These are phyloP conservation scores for Aspergillus amoenus DNA, from an alignment of 2,329 filamentous ascomycete genomes.

Conservation along the genomic window DNA sequence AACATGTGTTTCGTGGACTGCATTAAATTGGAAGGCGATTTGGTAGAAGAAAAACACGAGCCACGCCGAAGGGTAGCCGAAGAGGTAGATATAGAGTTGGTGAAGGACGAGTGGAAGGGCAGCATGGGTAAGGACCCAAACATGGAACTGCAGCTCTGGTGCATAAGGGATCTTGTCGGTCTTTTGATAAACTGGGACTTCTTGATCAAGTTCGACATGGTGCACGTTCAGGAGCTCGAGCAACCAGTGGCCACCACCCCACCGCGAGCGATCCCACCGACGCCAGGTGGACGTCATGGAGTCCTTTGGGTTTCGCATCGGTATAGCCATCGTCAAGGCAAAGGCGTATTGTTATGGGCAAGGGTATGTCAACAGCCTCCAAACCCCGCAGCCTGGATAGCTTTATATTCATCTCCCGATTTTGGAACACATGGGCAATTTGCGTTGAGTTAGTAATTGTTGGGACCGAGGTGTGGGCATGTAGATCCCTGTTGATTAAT, in stretches of 20 bases:
- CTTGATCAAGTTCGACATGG: neutral
- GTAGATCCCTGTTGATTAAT: too few relatives aligned
- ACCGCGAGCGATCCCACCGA: conserved; percentile 20
- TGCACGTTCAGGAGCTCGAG: neutral
- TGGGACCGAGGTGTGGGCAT: too few relatives aligned
- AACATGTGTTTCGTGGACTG: neutral
- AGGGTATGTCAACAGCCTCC: too few relatives aligned
- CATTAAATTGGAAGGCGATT: neutral
- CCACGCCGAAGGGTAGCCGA: neutral
- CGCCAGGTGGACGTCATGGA: conserved; percentile 35
- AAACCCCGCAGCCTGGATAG: too few relatives aligned
- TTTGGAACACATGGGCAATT: too few relatives aligned
- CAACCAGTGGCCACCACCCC: conserved; percentile 12
- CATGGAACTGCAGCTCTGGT: neutral
- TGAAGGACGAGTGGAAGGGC: neutral
- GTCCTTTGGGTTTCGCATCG: conserved; percentile 19
- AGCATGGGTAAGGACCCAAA: neutral
- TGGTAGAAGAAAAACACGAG: neutral
- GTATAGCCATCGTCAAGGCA: neutral
- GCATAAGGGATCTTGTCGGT: neutral
- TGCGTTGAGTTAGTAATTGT: too few relatives aligned
- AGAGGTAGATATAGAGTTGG: neutral
- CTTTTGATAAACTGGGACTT: neutral
- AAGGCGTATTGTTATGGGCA: too few relatives aligned
- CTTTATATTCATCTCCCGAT: too few relatives aligned